Evolutionary conservation across 805 yeast species (phyloP).

Genomic region (Lipomyces yamanashiensis): DNA sequence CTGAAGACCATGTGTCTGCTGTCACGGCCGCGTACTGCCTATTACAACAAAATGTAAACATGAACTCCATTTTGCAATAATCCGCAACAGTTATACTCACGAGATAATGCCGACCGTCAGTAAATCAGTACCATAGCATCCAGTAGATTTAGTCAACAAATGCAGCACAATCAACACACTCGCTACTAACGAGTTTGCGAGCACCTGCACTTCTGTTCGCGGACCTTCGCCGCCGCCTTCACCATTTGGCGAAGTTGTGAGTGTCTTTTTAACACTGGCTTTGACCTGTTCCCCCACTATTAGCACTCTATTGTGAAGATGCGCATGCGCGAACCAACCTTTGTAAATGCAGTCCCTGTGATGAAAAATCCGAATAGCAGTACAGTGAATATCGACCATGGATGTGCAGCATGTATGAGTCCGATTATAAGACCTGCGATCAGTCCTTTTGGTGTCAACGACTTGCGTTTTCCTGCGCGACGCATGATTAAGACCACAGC

Average conservation of each 20-base stretch:
- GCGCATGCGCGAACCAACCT: slow-evolving; percentile 26
- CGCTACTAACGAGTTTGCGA: slow-evolving; percentile 50
- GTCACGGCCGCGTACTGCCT: slow-evolving; percentile 52
- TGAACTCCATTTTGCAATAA: too few species aligned
- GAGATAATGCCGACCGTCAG: slow-evolving; percentile 43
- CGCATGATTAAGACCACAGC: slow-evolving; percentile 25
- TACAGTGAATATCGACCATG: slow-evolving; percentile 45
- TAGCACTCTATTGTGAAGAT: neutral
- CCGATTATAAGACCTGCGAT: slow-evolving; percentile 49
- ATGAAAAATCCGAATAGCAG: slow-evolving; percentile 48
- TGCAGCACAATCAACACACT: slow-evolving; percentile 45
- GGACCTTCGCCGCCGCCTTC: slow-evolving; percentile 42
- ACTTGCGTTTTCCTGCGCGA: slow-evolving; percentile 46
- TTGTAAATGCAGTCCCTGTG: slow-evolving; percentile 50
- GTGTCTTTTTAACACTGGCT: slow-evolving; percentile 45
- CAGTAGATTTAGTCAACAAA: slow-evolving; percentile 3
- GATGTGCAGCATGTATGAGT: slow-evolving; percentile 49
- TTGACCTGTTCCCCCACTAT: slow-evolving; percentile 39
- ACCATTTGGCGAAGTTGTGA: slow-evolving; percentile 42
- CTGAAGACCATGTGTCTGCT: slow-evolving; percentile 56
- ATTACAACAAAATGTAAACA: neutral
- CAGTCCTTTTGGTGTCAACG: slow-evolving; percentile 49
- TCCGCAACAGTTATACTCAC: slow-evolving; percentile 11
- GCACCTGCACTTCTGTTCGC: slow-evolving; percentile 51
- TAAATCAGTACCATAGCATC: slow-evolving; percentile 15